Conservation (phyloP, 1,284 basidiomycete species). For the Sanguinoderma infundibulare region DNA sequence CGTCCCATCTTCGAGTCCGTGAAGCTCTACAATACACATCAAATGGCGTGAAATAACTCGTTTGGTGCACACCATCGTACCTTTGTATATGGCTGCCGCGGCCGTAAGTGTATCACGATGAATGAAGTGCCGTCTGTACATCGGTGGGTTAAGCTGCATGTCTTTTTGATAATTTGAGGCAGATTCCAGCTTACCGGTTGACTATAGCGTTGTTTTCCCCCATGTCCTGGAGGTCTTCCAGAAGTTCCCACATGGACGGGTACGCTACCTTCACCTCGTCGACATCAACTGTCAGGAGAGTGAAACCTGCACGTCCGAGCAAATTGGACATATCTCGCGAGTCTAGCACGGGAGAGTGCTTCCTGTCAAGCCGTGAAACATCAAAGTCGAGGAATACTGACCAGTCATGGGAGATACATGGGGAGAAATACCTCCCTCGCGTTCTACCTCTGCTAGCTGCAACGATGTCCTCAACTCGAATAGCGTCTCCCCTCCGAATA, state of each 20-base stretch:
- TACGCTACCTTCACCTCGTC: constrained; percentile 94
- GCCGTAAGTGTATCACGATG: constrained; percentile 89
- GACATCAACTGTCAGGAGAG: constrained; percentile 92
- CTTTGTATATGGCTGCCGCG: constrained; percentile 92
- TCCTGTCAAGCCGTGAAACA: not conserved
- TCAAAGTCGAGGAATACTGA: constrained; percentile 35
- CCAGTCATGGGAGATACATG: constrained; percentile 98
- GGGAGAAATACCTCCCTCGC: constrained; percentile 95
- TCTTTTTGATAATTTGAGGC: not conserved
- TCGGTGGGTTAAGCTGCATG: not conserved
- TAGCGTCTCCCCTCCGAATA: constrained; percentile 95
- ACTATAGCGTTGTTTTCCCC: constrained; percentile 95
- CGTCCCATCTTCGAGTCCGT: constrained; percentile 82
- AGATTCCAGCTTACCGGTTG: constrained; percentile 76
- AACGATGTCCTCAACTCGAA: constrained; percentile 93
- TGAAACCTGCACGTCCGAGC: constrained; percentile 92
- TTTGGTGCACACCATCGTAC: constrained; percentile 41
- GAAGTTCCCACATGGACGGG: constrained; percentile 95
- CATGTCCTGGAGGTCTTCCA: constrained; percentile 95
- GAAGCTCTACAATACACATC: constrained; percentile 61
- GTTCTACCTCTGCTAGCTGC: constrained; percentile 93
- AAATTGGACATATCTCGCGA: constrained; percentile 91
- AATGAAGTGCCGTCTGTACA: constrained; percentile 64
- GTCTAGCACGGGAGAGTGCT: constrained; percentile 51
- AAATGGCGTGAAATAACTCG: too few species aligned